A percentile compares a stretch with the other conserved stretches of the same genome.
Conservation (phyloP, 139 green algal species). For the Mesotaenium endlicherianum region DNA sequence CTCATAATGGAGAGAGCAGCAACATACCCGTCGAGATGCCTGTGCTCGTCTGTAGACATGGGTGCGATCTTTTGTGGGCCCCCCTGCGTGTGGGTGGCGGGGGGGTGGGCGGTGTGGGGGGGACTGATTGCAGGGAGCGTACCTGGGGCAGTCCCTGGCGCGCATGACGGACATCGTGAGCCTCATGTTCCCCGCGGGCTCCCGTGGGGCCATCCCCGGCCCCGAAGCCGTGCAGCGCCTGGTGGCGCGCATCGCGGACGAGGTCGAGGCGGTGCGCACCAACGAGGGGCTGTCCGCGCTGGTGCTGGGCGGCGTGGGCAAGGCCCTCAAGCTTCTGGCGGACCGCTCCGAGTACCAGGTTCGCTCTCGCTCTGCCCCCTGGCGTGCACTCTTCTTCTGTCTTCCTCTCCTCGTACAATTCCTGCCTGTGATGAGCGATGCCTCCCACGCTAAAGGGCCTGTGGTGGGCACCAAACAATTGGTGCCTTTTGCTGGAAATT, state of each 20-base stretch:
- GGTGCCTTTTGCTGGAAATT: too few relatives aligned
- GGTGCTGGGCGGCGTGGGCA: conserved; percentile 25
- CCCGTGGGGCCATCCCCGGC: background rate
- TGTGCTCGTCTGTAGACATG: too few relatives aligned
- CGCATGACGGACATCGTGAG: conserved; percentile 73
- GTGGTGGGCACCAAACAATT: too few relatives aligned
- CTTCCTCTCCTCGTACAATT: too few relatives aligned
- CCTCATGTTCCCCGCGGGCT: conserved; percentile 63
- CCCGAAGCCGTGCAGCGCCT: conserved; percentile 12
- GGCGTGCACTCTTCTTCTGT: background rate
- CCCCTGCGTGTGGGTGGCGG: background rate
- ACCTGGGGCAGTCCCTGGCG: conserved; percentile 65
- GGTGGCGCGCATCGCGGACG: conserved; percentile 23
- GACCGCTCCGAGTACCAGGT: conserved; percentile 52
- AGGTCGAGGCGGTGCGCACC: conserved; percentile 39
- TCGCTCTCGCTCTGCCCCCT: background rate
- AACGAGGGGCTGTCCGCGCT: conserved; percentile 11
- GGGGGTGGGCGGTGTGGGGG: background rate
- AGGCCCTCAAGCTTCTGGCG: conserved; percentile 38
- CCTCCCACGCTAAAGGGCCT: too few relatives aligned
- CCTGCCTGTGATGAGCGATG: too few relatives aligned
- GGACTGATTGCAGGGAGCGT: conserved; percentile 64
- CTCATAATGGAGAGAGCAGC: too few relatives aligned
- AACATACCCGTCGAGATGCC: too few relatives aligned
- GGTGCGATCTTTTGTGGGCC: too few relatives aligned